Conservation (phyloP, 1,284 basidiomycete genomes). For the Fomitopsis pinicola region DNA sequence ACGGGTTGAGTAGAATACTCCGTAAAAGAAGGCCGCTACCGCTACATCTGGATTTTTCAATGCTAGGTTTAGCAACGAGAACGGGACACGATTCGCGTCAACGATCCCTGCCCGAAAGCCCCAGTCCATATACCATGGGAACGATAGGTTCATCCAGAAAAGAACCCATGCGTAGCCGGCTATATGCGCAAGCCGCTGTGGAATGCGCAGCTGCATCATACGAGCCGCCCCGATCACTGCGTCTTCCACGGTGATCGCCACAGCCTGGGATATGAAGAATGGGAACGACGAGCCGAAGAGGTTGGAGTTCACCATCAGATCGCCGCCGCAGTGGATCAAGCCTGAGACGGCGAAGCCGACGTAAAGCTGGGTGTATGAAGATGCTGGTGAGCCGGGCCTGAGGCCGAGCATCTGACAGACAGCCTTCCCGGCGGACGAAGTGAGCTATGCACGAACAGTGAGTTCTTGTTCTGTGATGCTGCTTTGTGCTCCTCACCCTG, state of each 20-base stretch:
- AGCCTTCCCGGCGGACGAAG: constrained; percentile 18
- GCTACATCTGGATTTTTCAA: not conserved
- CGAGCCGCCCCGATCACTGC: constrained; percentile 14
- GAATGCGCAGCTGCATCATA: not conserved
- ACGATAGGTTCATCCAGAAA: not conserved
- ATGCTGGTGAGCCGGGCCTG: constrained; percentile 17
- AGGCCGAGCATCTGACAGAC: constrained; percentile 14
- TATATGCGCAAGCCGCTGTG: not conserved
- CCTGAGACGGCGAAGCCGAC: constrained; percentile 28
- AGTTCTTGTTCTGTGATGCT: not conserved
- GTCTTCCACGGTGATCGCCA: constrained; percentile 28
- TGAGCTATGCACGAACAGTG: constrained; percentile 11
- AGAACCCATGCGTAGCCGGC: not conserved
- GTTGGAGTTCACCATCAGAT: constrained; percentile 12
- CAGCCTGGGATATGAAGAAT: constrained; percentile 26
- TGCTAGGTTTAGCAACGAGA: not conserved
- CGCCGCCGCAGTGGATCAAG: constrained; percentile 22
- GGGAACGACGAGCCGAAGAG: constrained; percentile 17
- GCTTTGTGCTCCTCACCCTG: constrained; percentile 8
- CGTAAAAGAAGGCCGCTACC: not conserved
- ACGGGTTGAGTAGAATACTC: not conserved
- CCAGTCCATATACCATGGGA: not conserved
- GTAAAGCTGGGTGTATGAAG: constrained; percentile 31
- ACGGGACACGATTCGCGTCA: not conserved
- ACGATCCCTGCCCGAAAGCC: not conserved